phyloP scores from a whole-genome alignment of 2,329 filamentous ascomycete species.

The Paraphoma chrysanthemicola region DNA sequence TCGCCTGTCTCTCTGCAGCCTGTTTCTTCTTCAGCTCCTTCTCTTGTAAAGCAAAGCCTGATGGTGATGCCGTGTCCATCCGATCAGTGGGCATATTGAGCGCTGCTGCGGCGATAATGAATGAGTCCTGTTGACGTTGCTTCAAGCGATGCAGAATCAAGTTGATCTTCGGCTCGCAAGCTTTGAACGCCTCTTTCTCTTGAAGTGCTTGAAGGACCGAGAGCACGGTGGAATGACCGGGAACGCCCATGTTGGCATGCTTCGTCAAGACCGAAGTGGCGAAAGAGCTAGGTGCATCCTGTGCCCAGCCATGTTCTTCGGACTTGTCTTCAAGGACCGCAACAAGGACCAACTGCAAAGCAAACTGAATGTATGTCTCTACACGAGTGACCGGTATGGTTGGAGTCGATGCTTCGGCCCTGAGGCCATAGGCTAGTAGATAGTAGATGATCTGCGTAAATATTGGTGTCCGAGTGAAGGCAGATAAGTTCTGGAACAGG shows the following conservation, averaged over 20 bases:
- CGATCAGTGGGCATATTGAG: slow-evolving; percentile 73
- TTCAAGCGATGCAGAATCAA: slow-evolving; percentile 85
- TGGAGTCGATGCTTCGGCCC: slow-evolving; percentile 72
- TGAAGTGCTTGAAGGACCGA: slow-evolving; percentile 61
- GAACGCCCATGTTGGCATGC: slow-evolving; percentile 56
- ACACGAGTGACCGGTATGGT: slow-evolving; percentile 81
- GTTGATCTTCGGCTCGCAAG: slow-evolving; percentile 83
- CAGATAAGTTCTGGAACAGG: slow-evolving; percentile 76
- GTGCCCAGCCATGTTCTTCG: slow-evolving; percentile 47
- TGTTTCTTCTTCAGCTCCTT: slow-evolving; percentile 89
- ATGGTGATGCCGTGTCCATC: slow-evolving; percentile 83
- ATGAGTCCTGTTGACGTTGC: slow-evolving; percentile 77
- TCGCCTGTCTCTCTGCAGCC: slow-evolving; percentile 85
- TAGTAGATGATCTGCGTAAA: slow-evolving; percentile 93
- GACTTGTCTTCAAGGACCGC: slow-evolving; percentile 83
- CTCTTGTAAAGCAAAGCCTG: slow-evolving; percentile 65
- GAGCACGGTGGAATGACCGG: slow-evolving; percentile 55
- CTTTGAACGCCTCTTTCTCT: slow-evolving; percentile 76
- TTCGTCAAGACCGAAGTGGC: slow-evolving; percentile 73
- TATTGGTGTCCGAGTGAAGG: slow-evolving; percentile 81
- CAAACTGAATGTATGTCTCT: slow-evolving; percentile 90
- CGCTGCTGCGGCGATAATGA: slow-evolving; percentile 69
- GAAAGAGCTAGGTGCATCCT: slow-evolving; percentile 68
- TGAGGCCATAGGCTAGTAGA: slow-evolving; percentile 80
- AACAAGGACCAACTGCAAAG: slow-evolving; percentile 85